Base-by-base conservation (phyloP, 2,329 filamentous ascomycete species). In the Claviceps quebecensis region DNA sequence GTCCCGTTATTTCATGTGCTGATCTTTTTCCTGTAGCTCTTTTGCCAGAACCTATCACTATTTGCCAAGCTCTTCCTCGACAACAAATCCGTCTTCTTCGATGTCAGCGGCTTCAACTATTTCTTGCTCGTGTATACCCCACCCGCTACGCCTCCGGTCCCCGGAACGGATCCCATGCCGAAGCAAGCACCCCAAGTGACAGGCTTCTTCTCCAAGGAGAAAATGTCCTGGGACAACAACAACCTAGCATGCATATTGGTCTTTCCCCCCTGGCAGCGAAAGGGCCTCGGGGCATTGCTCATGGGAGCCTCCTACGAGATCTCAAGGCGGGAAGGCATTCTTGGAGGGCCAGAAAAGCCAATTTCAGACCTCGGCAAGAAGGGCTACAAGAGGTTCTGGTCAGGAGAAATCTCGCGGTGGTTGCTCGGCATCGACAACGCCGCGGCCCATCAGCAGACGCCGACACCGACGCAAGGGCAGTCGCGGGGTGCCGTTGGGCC, bases 171-270 rank as follows among this genome's bases (percentile, higher is more conserved):
- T 38, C 51, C 55, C 11, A 49, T 26, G 17, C 53, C 47, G 22
- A 47, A 17, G 23, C 50, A 29, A 16, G 53, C 57, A 1, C 65
- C 65, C 11, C 67, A 67, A 50, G 83, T 96, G 34, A 80, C 91
- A 1, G 93, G 93, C n/a, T 97, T 97, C 75, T 98, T 97, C 72
- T 94, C 87, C 56, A 97, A 98, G 65, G 93, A 98, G 67, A 97
- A 97, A 66, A 86, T 96, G 74, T 95, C 88, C 3, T 98, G 93
- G 91, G 93, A 98, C 62, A 90, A 91, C 61, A 97, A 98, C 67
- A 98, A 97, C 58, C 76, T 98, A 5, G 93, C 93, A 1, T 98
- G 93, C 64, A 98, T 98, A 59, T 75, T 97, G 6, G 79, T 97
- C 16, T 97, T 97, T 62, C 93, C 93, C 1, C 93, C 93, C 0